Evolutionary conservation across 2,329 filamentous ascomycete species (phyloP).

Genomic region (Clathrospora elynae): DNA sequence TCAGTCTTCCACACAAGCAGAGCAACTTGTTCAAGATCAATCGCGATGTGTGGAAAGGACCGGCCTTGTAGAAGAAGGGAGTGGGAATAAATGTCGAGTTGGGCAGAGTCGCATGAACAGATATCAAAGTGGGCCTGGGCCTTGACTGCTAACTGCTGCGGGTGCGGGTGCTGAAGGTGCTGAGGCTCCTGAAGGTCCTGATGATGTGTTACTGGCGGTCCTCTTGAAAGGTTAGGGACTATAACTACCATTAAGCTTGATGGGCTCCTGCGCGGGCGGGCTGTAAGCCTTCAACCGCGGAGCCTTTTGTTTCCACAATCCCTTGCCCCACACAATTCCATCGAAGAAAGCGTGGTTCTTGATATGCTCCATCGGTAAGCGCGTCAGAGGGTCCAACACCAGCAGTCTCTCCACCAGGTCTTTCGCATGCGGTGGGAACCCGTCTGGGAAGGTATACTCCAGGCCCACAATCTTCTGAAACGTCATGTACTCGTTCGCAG

Average conservation of each 20-base stretch:
- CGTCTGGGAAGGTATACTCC: conserved; percentile 89
- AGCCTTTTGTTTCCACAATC: conserved; percentile 86
- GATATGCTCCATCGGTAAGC: conserved; percentile 92
- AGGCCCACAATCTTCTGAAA: conserved; percentile 97
- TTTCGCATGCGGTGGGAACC: conserved; percentile 82
- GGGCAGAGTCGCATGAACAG: no score
- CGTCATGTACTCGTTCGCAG: conserved; percentile 90
- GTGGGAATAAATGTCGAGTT: conserved; percentile 18
- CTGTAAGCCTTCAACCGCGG: conserved; percentile 84
- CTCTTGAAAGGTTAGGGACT: conserved; percentile 11
- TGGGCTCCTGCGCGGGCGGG: conserved; percentile 74
- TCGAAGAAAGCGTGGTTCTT: conserved; percentile 97
- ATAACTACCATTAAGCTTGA: conserved; percentile 52
- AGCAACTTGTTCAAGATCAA: conserved; percentile 81
- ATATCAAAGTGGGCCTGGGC: no score
- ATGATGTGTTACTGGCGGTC: conserved; percentile 24
- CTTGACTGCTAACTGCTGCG: no score
- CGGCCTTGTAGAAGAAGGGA: conserved; percentile 38
- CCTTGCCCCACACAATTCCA: conserved; percentile 80
- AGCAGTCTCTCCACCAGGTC: conserved; percentile 90
- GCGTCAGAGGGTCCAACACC: conserved; percentile 81
- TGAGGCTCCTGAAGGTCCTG: conserved; percentile 41
- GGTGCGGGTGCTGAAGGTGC: conserved; percentile 28
- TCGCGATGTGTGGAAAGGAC: conserved; percentile 71
- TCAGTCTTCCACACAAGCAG: conserved; percentile 91